These are phyloP conservation scores for Hypoxylon cercidicola DNA, from an alignment of 495 filamentous ascomycete species.

Conservation along the genomic window DNA sequence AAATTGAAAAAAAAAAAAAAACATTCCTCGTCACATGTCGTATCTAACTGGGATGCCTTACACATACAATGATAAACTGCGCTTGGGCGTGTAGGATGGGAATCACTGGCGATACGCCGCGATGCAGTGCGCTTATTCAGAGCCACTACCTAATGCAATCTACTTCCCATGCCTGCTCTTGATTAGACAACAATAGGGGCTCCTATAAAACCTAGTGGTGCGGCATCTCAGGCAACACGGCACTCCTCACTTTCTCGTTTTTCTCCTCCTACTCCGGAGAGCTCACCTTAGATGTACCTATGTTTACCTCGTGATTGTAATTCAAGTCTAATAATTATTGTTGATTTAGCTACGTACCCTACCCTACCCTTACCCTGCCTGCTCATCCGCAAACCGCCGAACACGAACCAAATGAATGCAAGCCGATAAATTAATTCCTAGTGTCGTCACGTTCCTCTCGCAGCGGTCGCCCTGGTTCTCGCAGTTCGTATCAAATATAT, in stretches of 20 bases:
- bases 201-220: too few relatives aligned
- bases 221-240: too few relatives aligned
- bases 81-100: background rate
- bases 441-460: background rate
- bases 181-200: too few relatives aligned
- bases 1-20: too few relatives aligned
- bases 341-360: constrained; percentile 6
- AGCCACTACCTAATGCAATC: constrained; percentile 6
- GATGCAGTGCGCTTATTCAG: constrained; percentile 41
- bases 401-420: constrained; percentile 17
- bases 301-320: too few relatives aligned
- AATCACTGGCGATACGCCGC: constrained; percentile 7
- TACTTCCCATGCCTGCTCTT: too few relatives aligned
- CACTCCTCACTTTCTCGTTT: too few relatives aligned
- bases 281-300: too few relatives aligned
- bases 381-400: constrained; percentile 8
- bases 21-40: too few relatives aligned
- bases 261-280: too few relatives aligned
- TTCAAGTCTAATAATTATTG: constrained; percentile 7
- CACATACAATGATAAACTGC: too few relatives aligned
- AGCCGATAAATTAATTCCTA: constrained; percentile 2
- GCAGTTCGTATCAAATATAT: constrained; percentile 9
- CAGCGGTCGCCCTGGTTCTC: constrained; percentile 6
- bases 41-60: too few relatives aligned
- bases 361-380: constrained; percentile 9